These are phyloP conservation scores for Conoideocrella luteorostrata DNA, from an alignment of 2,329 filamentous ascomycete genomes.

Conservation along the genomic window DNA sequence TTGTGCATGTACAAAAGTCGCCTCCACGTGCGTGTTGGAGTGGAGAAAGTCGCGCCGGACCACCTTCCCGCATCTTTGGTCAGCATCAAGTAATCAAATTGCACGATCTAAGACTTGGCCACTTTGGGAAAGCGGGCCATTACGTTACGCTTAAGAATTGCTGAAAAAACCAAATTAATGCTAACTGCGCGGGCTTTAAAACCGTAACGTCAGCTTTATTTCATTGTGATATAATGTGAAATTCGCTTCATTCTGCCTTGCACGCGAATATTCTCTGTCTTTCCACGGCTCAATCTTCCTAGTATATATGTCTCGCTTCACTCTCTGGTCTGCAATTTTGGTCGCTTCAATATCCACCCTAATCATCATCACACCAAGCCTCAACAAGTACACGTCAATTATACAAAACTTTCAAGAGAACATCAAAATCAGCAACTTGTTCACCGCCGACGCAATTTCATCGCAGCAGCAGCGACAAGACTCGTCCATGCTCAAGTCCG, in stretches of 20 bases:
- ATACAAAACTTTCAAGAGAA: constrained; percentile 8
- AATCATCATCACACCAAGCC: constrained; percentile 20
- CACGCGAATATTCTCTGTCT: constrained; percentile 17
- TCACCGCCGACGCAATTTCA: constrained; percentile 4
- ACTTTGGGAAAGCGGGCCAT: not conserved
- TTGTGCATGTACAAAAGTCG: no score
- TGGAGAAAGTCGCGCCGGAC: not conserved
- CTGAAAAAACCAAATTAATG: not conserved
- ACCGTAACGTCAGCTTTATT: constrained; percentile 10
- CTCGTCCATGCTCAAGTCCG: constrained; percentile 28
- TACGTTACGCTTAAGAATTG: constrained; percentile 9
- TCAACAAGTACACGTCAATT: constrained; percentile 8
- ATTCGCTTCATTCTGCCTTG: constrained; percentile 9
- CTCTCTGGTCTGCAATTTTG: constrained; percentile 27
- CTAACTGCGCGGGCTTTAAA: not conserved
- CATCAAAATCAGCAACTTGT: constrained; percentile 8
- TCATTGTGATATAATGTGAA: not conserved
- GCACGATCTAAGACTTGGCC: not conserved
- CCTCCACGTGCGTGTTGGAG: no score
- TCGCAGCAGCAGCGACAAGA: constrained; percentile 3
- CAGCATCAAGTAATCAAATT: constrained; percentile 7
- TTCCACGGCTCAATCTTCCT: constrained; percentile 11
- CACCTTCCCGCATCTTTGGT: not conserved
- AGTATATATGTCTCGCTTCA: constrained; percentile 34
- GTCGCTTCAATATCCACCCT: constrained; percentile 32